Conservation (phyloP, 192 early-diverging fungal species). For the Coemansia sp. region DNA sequence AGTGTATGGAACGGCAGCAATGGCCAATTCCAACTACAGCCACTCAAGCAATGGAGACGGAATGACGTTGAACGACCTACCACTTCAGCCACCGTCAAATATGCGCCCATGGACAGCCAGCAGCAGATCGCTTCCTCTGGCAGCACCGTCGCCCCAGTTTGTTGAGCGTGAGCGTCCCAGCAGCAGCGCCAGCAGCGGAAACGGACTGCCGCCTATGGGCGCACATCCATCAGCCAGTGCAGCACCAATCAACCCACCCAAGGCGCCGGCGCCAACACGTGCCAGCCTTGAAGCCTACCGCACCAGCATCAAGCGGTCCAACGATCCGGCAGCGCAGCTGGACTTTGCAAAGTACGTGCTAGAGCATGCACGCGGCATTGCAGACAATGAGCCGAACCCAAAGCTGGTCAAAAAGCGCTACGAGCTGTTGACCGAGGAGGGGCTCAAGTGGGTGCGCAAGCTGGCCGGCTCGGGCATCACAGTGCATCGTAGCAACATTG, state of each 20-base stretch:
- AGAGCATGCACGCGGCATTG: slow-evolving; percentile 67
- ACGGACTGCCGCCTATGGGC: slow-evolving; percentile 38
- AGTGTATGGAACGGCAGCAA: neutral
- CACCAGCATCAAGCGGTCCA: slow-evolving; percentile 50
- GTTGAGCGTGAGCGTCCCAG: slow-evolving; percentile 33
- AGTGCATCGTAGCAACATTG: slow-evolving; percentile 66
- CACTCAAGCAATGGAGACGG: slow-evolving; percentile 35
- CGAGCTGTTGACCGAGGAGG: slow-evolving; percentile 74
- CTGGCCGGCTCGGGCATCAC: slow-evolving; percentile 65
- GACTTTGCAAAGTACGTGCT: slow-evolving; percentile 88
- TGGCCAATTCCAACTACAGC: slow-evolving; percentile 18
- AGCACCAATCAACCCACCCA: slow-evolving; percentile 14
- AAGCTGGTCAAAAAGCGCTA: slow-evolving; percentile 70
- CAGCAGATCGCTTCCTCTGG: slow-evolving; percentile 43
- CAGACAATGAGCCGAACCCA: slow-evolving; percentile 61
- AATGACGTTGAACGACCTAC: slow-evolving; percentile 5
- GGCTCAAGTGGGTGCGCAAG: slow-evolving; percentile 82
- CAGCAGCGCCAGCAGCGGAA: slow-evolving; percentile 43
- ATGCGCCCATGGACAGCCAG: slow-evolving; percentile 45
- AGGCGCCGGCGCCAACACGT: slow-evolving; percentile 35
- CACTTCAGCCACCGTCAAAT: slow-evolving; percentile 9
- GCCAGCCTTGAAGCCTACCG: slow-evolving; percentile 49
- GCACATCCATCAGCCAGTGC: slow-evolving; percentile 23
- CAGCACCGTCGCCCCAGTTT: slow-evolving; percentile 9
- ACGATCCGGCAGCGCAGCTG: slow-evolving; percentile 74